Evolutionary conservation across 148 eudicot species (phyloP).

Genomic region (Chenopodium suecicum): DNA sequence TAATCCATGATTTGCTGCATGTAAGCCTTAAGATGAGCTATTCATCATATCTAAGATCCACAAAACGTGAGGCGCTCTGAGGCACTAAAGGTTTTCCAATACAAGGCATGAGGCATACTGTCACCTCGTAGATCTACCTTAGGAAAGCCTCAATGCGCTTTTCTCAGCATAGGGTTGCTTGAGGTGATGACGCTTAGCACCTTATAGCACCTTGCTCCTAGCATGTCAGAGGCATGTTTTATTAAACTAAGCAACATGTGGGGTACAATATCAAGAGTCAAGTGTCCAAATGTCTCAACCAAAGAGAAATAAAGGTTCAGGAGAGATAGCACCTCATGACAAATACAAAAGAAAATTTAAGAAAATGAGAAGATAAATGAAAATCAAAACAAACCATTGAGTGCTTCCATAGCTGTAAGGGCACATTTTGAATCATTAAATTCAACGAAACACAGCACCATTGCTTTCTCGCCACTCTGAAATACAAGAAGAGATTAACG

Average conservation of each 20-base stretch:
- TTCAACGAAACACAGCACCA: slow-evolving; percentile 90
- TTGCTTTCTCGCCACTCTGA: slow-evolving; percentile 92
- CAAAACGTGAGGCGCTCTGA: neutral
- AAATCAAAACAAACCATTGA: slow-evolving; percentile 58
- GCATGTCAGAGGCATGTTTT: neutral
- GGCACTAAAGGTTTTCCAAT: neutral
- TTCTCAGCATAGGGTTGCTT: neutral
- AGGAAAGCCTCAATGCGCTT: neutral
- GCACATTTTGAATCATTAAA: slow-evolving; percentile 82
- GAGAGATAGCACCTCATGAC: neutral
- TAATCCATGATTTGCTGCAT: neutral
- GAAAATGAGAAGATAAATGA: slow-evolving; percentile 1
- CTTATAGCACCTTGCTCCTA: neutral
- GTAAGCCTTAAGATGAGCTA: neutral
- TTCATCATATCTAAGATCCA: neutral
- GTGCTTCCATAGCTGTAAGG: slow-evolving; percentile 88
- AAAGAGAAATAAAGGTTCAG: neutral
- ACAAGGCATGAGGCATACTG: neutral
- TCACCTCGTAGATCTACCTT: neutral
- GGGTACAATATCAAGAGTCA: neutral
- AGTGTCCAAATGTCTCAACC: neutral
- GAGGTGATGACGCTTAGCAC: neutral
- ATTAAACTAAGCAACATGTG: neutral
- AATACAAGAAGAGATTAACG: slow-evolving; percentile 2
- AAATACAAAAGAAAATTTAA: neutral